phyloP scores from a whole-genome alignment of 805 yeast genomes.

The Lipomyces yamanashiensis region DNA sequence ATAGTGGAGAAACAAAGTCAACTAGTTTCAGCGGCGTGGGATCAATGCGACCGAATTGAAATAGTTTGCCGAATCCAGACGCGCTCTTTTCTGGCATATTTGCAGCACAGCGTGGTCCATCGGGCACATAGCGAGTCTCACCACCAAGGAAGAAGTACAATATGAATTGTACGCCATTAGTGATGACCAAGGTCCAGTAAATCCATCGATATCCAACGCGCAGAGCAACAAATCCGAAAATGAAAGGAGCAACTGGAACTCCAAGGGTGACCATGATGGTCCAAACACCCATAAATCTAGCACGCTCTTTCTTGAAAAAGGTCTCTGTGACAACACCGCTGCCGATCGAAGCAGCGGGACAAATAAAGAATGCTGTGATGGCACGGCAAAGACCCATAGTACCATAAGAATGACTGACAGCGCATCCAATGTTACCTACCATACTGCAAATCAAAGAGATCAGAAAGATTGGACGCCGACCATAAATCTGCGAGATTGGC shows the following conservation, averaged over 20 bases:
- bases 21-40: slow-evolving; percentile 2
- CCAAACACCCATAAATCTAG: slow-evolving; percentile 31
- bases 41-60: slow-evolving; percentile 11
- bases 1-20: slow-evolving; percentile 20
- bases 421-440: slow-evolving; percentile 32
- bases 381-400: slow-evolving; percentile 31
- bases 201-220: slow-evolving; percentile 32
- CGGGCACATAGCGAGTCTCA: slow-evolving; percentile 27
- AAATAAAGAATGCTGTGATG: slow-evolving; percentile 26
- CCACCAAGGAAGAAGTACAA: slow-evolving; percentile 22
- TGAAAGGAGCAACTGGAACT: slow-evolving; percentile 25
- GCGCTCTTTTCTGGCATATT: too few relatives aligned
- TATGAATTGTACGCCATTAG: slow-evolving; percentile 21
- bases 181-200: slow-evolving; percentile 27
- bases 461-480: slow-evolving; percentile 25
- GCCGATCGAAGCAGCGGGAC: slow-evolving; percentile 33
- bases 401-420: slow-evolving; percentile 28
- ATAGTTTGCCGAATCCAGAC: too few relatives aligned
- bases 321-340: slow-evolving; percentile 28
- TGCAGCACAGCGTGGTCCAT: slow-evolving; percentile 2
- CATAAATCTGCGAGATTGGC: slow-evolving; percentile 29
- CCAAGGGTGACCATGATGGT: slow-evolving; percentile 14
- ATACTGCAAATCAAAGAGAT: slow-evolving; percentile 12
- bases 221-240: slow-evolving; percentile 30
- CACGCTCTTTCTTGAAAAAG: slow-evolving; percentile 31